Evolutionary conservation across 306 rosid species (phyloP).

Genomic region (Bauhinia variegata): DNA sequence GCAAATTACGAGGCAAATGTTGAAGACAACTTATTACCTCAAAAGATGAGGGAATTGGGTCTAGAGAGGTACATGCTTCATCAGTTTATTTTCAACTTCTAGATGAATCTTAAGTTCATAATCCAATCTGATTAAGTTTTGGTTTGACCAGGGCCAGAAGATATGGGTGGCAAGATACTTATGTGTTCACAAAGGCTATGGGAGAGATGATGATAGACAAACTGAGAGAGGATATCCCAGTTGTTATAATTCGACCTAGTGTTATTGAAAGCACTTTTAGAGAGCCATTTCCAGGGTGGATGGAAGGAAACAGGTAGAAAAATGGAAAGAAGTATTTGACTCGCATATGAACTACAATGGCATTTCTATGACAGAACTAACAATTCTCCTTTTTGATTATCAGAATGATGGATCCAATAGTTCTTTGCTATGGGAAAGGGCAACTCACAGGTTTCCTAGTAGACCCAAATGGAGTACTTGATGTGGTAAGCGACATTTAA

Average conservation of each 20-base stretch:
- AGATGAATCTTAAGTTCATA: not conserved
- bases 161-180: conserved; percentile 97
- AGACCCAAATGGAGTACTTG: conserved; percentile 86
- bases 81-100: not conserved
- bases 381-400: conserved; percentile 7
- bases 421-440: conserved; percentile 92
- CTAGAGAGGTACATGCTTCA: conserved; percentile 58
- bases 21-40: conserved; percentile 57
- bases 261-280: conserved; percentile 92
- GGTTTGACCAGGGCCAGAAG: conserved; percentile 61
- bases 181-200: conserved; percentile 97
- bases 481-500: conserved; percentile 62
- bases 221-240: conserved; percentile 80
- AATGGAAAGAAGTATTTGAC: not conserved
- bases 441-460: conserved; percentile 86
- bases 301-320: conserved; percentile 89
- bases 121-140: conserved; percentile 27
- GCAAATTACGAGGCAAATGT: conserved; percentile 46
- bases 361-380: conserved; percentile 35
- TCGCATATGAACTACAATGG: not conserved
- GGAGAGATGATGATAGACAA: conserved; percentile 93
- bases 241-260: conserved; percentile 85
- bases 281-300: conserved; percentile 97
- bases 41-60: conserved; percentile 85
- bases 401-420: conserved; percentile 98